Conservation (phyloP, 805 yeast genomes). For the Candida ficus region DNA sequence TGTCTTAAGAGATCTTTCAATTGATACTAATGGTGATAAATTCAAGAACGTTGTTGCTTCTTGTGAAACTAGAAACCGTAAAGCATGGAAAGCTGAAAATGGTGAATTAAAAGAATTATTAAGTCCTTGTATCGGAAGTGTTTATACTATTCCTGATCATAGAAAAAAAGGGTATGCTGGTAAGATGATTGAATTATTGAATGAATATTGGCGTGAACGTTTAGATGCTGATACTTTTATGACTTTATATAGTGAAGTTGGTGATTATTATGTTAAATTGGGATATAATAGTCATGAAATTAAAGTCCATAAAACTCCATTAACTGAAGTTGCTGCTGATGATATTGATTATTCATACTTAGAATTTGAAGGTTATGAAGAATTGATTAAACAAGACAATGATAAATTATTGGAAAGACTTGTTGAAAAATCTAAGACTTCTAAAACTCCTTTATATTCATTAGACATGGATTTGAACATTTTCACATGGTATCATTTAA, state of each 20-base stretch:
- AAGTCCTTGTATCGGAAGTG: slow-evolving; percentile 52
- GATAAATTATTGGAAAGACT: slow-evolving; percentile 19
- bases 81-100: slow-evolving; percentile 26
- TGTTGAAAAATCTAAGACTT: slow-evolving; percentile 14
- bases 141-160: slow-evolving; percentile 42
- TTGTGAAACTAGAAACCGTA: slow-evolving; percentile 36
- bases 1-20: slow-evolving; percentile 26
- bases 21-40: slow-evolving; percentile 15
- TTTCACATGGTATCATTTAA: slow-evolving; percentile 38
- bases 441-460: slow-evolving; percentile 23
- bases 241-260: slow-evolving; percentile 69
- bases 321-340: background rate
- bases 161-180: slow-evolving; percentile 56
- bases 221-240: slow-evolving; percentile 30
- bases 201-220: slow-evolving; percentile 29
- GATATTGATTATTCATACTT: no score
- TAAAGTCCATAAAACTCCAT: slow-evolving; percentile 26
- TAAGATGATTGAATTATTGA: slow-evolving; percentile 37
- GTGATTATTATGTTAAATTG: slow-evolving; percentile 55
- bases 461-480: slow-evolving; percentile 33
- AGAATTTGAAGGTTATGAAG: slow-evolving; percentile 19
- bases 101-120: slow-evolving; percentile 27
- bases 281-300: slow-evolving; percentile 48
- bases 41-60: slow-evolving; percentile 34
- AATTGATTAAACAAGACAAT: slow-evolving; percentile 26